Evolutionary conservation across 202 grass and related monocot genomes (phyloP), one percentile per base, ranked within the genome.

Genomic region (Saccharum hybrid): DNA sequence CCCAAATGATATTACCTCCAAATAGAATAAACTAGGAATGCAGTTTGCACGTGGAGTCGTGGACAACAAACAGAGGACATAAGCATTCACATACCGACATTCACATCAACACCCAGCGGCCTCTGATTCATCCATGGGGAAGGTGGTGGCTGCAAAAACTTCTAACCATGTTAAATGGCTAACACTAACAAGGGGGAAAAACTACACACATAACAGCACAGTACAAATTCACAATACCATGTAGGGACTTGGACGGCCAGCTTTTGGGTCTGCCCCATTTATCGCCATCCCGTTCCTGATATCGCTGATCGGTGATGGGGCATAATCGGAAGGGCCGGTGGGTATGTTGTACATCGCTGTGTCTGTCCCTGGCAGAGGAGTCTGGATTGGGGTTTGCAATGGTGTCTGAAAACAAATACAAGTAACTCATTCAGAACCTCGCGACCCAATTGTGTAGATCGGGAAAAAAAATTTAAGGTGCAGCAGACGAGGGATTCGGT

Each of bases 91-190:
- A 69, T 87, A 99, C 96, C 91, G 23, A 94, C 83, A 86, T 99
- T 99, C 66, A 99, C 96, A 86, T 96, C 96, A 78, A 96, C 96
- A 69, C 93, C 96, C 18, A 96, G 83, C 0, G 96, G 96, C 63
- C 88, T 93, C 81, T 88, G 88, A 66, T 40, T 75, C 89, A 94
- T 91, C 96, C 96, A 99, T 54, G 96, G 86, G 45, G 96, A 90
- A 46, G 93, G 93, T 38, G 96, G 81, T 63, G 75, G 91, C 96
- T 98, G 85, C 80, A 87, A 48, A 83, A 48, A 66, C 3, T 26
- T 76, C 3, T 10, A 82, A 76, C 61, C 26, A 83, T 72, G 31
- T 82, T 77, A 63, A 63, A 68, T 45, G 23, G 68, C 15, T 42
- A 34, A 85, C 12, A 5, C 15, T n/a, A 71, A 82, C 3, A 76